Evolutionary conservation across 164 flowering plant species (phyloP), one percentile per base, ranked within the genome.

Genomic region (Magnolia changhungtana): DNA sequence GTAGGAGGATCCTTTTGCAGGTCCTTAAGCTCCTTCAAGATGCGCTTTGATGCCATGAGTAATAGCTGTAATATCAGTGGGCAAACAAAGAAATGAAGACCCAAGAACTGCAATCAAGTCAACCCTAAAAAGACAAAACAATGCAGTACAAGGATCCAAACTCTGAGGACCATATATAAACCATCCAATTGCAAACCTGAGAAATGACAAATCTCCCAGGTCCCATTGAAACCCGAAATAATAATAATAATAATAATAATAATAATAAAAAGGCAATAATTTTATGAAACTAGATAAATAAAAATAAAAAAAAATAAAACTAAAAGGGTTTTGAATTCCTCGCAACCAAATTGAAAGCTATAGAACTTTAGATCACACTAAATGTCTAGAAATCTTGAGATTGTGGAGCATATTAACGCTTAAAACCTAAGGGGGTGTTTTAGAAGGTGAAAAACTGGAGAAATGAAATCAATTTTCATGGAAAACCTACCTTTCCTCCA

Each of bases 1-100:
- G 88, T 83, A 1, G 88, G 88, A 21, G 88, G 88, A 75, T 86
- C 88, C 82, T 84, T 86, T 78, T 86, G 88, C 77, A 86, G 73
- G 75, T 86, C 88, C 85, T 86, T 86, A n/a, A 86, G 85, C 59
- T 86, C 88, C 80, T 86, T 86, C 78, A 81, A 76, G 50, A 86
- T 86, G 19, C 88, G 86, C 81, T 86, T 86, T 2, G 88, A 86
- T 45, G 88, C 88, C 88, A 86, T 85, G 80, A 64, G 29, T 72
- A 55, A 20, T 31, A 67, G 50, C 71, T 66, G 69, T 27, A 66
- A 66, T 66, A 55, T 55, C 61, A 55, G 19, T 55, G 18, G 18
- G 18, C 13, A 55, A 55, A 55, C 13, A 55, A 55, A 11, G 61
- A 16, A 55, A 55, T 55, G 45, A 37, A 55, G 61, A 11, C 61